Conservation (phyloP, 2,329 filamentous ascomycete genomes). For the Paramyrothecium roridum region DNA sequence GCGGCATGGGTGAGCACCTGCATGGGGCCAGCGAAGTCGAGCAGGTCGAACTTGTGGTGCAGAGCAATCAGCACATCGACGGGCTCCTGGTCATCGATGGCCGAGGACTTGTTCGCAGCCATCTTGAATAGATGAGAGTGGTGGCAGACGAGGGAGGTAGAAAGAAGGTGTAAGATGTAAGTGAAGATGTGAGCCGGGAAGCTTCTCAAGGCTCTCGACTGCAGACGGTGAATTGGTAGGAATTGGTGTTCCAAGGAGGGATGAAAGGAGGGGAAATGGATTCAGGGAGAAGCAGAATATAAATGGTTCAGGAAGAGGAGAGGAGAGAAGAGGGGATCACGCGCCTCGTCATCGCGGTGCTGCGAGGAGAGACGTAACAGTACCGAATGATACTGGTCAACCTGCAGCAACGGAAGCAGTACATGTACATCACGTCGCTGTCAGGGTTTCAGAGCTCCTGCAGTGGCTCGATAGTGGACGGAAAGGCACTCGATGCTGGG, state of each 20-base stretch:
- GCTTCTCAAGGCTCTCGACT: neutral
- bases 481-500: conserved; percentile 13
- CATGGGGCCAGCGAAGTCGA: conserved; percentile 55
- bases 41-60: conserved; percentile 56
- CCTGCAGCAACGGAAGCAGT: conserved; percentile 8
- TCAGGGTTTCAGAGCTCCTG: conserved; percentile 1
- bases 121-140: conserved; percentile 39
- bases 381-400: conserved; percentile 14
- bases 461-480: conserved; percentile 15
- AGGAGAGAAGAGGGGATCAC: conserved; percentile 13
- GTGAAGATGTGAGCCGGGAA: neutral
- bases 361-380: conserved; percentile 14
- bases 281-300: conserved; percentile 13
- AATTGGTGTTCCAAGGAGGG: conserved; percentile 1
- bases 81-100: conserved; percentile 54
- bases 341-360: neutral
- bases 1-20: conserved; percentile 49
- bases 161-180: conserved; percentile 3
- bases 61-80: conserved; percentile 59
- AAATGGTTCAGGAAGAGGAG: conserved; percentile 13
- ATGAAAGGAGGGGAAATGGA: conserved; percentile 10
- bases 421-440: conserved; percentile 8
- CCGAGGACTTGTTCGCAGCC: conserved; percentile 55
- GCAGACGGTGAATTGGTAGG: neutral
- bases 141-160: conserved; percentile 10